A percentile compares a stretch with the other conserved stretches of the same genome.
Evolutionary conservation across 2,329 filamentous ascomycete species (phyloP).

Genomic region (Akanthomyces uredinophilus): DNA sequence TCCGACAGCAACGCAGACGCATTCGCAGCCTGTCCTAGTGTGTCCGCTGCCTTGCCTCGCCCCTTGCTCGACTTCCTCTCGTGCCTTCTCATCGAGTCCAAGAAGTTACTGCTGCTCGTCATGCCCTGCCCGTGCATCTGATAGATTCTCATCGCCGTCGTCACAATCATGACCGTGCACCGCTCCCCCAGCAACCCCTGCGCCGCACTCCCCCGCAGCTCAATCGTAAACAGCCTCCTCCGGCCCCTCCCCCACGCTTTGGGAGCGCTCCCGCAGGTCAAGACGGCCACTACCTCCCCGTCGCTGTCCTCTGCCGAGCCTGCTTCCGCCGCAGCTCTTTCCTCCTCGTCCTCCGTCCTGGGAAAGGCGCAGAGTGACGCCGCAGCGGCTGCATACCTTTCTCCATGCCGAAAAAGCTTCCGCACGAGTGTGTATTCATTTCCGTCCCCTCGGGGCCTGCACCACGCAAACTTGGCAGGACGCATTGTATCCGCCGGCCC

Average conservation of each 20-base stretch:
- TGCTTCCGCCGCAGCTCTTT: not conserved
- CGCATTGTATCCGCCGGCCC: not conserved
- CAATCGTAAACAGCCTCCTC: not conserved
- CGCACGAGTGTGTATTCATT: not conserved
- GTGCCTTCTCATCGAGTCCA: not conserved
- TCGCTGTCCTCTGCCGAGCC: not conserved
- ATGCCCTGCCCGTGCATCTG: not conserved
- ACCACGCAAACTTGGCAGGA: not conserved
- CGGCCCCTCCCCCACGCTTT: not conserved
- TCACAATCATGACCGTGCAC: not conserved
- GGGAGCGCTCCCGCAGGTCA: not conserved
- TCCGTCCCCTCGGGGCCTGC: not conserved
- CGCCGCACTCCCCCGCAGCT: not conserved
- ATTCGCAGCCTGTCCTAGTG: too few relatives aligned
- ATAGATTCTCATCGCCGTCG: not conserved
- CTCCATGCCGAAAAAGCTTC: not conserved
- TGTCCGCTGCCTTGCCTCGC: not conserved
- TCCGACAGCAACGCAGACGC: too few relatives aligned
- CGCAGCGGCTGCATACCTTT: not conserved
- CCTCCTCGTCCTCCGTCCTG: not conserved
- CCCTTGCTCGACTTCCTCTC: not conserved
- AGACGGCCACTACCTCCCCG: not conserved
- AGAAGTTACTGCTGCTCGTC: not conserved
- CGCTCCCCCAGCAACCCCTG: not conserved
- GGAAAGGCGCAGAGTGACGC: not conserved